Conservation (phyloP, 2,329 filamentous ascomycete species). For the Penicillium rolfsii region DNA sequence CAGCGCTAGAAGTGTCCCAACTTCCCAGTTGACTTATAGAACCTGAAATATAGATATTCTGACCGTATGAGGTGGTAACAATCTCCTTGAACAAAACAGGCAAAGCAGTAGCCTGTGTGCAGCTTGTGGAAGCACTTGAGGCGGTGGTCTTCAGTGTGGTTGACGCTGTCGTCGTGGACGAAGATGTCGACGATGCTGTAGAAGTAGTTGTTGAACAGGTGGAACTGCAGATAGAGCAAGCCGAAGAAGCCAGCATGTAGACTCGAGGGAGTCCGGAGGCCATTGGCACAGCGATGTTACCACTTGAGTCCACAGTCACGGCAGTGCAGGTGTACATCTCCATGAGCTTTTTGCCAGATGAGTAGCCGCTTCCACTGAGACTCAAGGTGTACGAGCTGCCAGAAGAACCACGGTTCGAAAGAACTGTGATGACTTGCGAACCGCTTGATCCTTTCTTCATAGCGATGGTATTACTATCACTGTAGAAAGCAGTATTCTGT, state of each 20-base stretch:
- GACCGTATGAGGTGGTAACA: slow-evolving; percentile 61
- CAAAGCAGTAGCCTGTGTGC: slow-evolving; percentile 47
- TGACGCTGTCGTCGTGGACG: neutral
- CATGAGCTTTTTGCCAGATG: slow-evolving; percentile 28
- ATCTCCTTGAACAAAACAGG: slow-evolving; percentile 66
- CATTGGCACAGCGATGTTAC: slow-evolving; percentile 51
- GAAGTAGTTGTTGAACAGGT: slow-evolving; percentile 4
- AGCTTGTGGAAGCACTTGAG: slow-evolving; percentile 13
- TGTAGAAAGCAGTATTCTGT: slow-evolving; percentile 48
- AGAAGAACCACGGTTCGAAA: slow-evolving; percentile 48
- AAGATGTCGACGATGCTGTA: neutral
- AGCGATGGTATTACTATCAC: slow-evolving; percentile 48
- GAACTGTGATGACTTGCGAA: slow-evolving; percentile 45
- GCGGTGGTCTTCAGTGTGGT: slow-evolving; percentile 5
- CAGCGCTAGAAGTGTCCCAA: slow-evolving; percentile 61
- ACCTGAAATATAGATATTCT: slow-evolving; percentile 69
- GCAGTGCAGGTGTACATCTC: slow-evolving; percentile 46
- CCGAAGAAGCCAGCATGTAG: slow-evolving; percentile 23
- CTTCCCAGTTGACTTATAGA: slow-evolving; percentile 61
- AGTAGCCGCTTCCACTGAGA: slow-evolving; percentile 29
- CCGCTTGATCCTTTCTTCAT: slow-evolving; percentile 50
- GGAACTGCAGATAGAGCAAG: slow-evolving; percentile 14
- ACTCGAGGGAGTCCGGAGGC: slow-evolving; percentile 49
- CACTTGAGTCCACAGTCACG: slow-evolving; percentile 48
- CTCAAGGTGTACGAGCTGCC: slow-evolving; percentile 30